Percentiles rank a stretch among this genome's conserved stretches.
These are phyloP conservation scores for Geotrichum australiense DNA, from an alignment of 1,139 yeast species.

Conservation along the genomic window DNA sequence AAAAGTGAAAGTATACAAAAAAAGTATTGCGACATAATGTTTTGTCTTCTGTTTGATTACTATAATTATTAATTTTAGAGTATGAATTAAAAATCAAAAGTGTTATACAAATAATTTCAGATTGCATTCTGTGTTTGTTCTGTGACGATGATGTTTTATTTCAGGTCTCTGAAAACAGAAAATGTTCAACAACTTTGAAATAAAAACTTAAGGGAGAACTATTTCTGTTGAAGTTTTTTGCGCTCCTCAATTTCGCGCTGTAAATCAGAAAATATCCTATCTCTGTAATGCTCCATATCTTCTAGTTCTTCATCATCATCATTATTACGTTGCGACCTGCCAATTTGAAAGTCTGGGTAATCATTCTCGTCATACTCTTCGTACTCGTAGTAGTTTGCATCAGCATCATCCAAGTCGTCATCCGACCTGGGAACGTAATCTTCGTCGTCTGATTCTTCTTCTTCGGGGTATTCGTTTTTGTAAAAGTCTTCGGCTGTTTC, in stretches of 20 bases:
- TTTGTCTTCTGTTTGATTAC: too few relatives aligned
- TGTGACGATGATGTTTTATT: too few relatives aligned
- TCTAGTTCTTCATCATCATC: conserved; percentile 22
- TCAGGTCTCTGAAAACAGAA: too few relatives aligned
- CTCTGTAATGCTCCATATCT: conserved; percentile 27
- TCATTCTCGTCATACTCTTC: conserved; percentile 19
- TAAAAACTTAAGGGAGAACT: too few relatives aligned
- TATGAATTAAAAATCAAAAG: too few relatives aligned
- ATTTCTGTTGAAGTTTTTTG: conserved; percentile 7
- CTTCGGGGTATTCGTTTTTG: conserved; percentile 86
- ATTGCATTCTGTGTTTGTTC: too few relatives aligned
- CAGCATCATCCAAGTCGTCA: conserved; percentile 17
- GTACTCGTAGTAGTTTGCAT: conserved; percentile 20
- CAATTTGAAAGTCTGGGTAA: conserved; percentile 1
- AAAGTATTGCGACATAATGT: too few relatives aligned
- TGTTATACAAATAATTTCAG: too few relatives aligned
- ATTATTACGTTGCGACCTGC: background rate
- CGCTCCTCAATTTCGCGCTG: conserved; percentile 20
- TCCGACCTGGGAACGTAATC: background rate
- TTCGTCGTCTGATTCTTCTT: too few relatives aligned
- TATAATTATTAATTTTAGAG: too few relatives aligned
- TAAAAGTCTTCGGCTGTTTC: conserved; percentile 70
- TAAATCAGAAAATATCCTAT: conserved; percentile 25
- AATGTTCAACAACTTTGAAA: too few relatives aligned
- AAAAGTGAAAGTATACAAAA: too few relatives aligned